These are phyloP conservation scores for Globomyces pollinis-pini DNA, from an alignment of 192 early-diverging fungal genomes.

Conservation along the genomic window DNA sequence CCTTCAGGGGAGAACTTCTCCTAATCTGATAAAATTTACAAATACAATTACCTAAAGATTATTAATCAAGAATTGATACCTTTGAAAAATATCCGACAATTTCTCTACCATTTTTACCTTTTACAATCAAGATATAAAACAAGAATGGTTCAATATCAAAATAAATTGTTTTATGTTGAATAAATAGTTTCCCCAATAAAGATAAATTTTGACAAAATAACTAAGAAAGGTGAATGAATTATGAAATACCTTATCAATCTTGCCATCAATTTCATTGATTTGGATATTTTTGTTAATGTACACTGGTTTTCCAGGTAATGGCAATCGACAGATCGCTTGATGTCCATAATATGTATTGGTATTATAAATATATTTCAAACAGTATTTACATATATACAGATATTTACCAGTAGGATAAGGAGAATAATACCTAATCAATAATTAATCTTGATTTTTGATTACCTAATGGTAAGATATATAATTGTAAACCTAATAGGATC, in stretches of 20 bases:
- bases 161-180: conserved; percentile 88
- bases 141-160: conserved; percentile 82
- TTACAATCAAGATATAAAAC: conserved; percentile 73
- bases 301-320: conserved; percentile 62
- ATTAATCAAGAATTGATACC: conserved; percentile 29
- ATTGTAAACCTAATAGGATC: too few relatives aligned
- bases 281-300: conserved; percentile 61
- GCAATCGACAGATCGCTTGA: conserved; percentile 31
- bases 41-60: not conserved
- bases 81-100: conserved; percentile 91
- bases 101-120: conserved; percentile 30
- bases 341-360: conserved; percentile 57
- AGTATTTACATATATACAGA: conserved; percentile 76
- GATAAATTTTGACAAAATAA: conserved; percentile 89
- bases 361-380: conserved; percentile 77
- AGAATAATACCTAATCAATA: conserved; percentile 83
- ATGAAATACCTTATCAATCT: too few relatives aligned
- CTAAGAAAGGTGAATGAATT: too few relatives aligned
- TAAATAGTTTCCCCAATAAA: conserved; percentile 79
- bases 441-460: too few relatives aligned
- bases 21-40: conserved; percentile 23
- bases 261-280: conserved; percentile 81
- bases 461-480: too few relatives aligned
- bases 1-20: conserved; percentile 78
- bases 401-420: conserved; percentile 70